Conservation (phyloP, 192 early-diverging fungal species). For the Geranomyces variabilis region DNA sequence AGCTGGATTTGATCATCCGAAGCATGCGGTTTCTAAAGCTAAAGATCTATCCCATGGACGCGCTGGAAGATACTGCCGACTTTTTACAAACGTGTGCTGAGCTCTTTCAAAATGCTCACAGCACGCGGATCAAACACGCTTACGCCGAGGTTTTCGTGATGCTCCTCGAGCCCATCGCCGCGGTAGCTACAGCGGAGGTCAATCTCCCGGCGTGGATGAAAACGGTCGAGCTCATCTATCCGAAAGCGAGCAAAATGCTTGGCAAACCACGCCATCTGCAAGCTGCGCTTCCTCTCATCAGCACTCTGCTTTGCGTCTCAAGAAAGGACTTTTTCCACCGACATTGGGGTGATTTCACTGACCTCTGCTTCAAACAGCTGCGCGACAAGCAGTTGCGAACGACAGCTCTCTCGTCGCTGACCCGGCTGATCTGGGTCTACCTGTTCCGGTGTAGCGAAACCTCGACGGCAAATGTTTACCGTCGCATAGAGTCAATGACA, state of each 20-base stretch:
- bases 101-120: slow-evolving; percentile 82
- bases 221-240: slow-evolving; percentile 87
- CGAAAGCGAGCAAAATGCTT: slow-evolving; percentile 88
- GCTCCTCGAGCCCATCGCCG: slow-evolving; percentile 83
- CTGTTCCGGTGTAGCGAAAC: slow-evolving; percentile 87
- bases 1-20: slow-evolving; percentile 83
- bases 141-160: slow-evolving; percentile 90
- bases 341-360: slow-evolving; percentile 62
- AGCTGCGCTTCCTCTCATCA: slow-evolving; percentile 81
- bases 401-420: slow-evolving; percentile 77
- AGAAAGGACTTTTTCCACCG: slow-evolving; percentile 85
- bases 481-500: slow-evolving; percentile 42
- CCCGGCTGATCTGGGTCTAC: slow-evolving; percentile 90
- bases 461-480: slow-evolving; percentile 29
- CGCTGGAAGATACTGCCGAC: slow-evolving; percentile 91
- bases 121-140: slow-evolving; percentile 80
- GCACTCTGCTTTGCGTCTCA: slow-evolving; percentile 89
- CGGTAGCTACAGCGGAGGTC: slow-evolving; percentile 85
- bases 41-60: slow-evolving; percentile 92
- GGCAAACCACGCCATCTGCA: slow-evolving; percentile 79
- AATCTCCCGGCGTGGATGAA: slow-evolving; percentile 93
- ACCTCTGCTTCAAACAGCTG: slow-evolving; percentile 45
- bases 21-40: slow-evolving; percentile 90
- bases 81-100: slow-evolving; percentile 89
- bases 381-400: slow-evolving; percentile 40